Percentiles rank a stretch among this genome's conserved stretches.
phyloP scores from a whole-genome alignment of 495 filamentous ascomycete species.

The Penicillium goetzii region DNA sequence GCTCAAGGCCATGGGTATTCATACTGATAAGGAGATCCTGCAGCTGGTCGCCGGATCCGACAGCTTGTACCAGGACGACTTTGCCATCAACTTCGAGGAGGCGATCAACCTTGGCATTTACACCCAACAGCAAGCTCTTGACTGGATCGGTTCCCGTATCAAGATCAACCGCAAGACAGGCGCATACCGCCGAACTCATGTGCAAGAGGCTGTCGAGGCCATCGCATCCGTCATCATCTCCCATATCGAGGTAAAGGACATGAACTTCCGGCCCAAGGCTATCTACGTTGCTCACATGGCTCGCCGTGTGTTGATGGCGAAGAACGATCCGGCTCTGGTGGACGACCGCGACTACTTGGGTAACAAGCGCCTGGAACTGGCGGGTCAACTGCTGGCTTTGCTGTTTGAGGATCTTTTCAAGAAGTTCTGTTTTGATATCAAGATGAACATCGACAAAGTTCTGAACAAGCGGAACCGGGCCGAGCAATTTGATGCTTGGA shows the following conservation, averaged over 20 bases:
- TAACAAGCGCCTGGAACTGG: conserved; percentile 93
- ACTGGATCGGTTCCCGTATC: conserved; percentile 82
- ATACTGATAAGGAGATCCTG: conserved; percentile 92
- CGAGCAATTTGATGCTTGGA: conserved; percentile 80
- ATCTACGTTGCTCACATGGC: conserved; percentile 97
- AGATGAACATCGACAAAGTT: conserved; percentile 89
- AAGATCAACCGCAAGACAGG: conserved; percentile 74
- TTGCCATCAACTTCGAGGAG: conserved; percentile 93
- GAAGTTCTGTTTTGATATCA: conserved; percentile 83
- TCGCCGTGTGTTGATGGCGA: conserved; percentile 88
- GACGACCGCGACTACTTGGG: conserved; percentile 98
- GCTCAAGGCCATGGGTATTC: conserved; percentile 90
- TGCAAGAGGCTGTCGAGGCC: conserved; percentile 88
- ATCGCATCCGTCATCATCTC: conserved; percentile 89
- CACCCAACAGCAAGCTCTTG: conserved; percentile 92
- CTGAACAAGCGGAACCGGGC: conserved; percentile 87
- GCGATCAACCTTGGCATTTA: conserved; percentile 76
- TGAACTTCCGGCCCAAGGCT: conserved; percentile 94
- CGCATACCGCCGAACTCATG: conserved; percentile 65
- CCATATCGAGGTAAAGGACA: conserved; percentile 84
- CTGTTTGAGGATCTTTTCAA: conserved; percentile 98
- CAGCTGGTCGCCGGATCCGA: conserved; percentile 85
- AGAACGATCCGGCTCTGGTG: conserved; percentile 81
- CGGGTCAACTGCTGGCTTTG: conserved; percentile 90
- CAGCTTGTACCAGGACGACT: conserved; percentile 86